Conservation (phyloP, 2,329 filamentous ascomycete species). For the Neurospora sp. region DNA sequence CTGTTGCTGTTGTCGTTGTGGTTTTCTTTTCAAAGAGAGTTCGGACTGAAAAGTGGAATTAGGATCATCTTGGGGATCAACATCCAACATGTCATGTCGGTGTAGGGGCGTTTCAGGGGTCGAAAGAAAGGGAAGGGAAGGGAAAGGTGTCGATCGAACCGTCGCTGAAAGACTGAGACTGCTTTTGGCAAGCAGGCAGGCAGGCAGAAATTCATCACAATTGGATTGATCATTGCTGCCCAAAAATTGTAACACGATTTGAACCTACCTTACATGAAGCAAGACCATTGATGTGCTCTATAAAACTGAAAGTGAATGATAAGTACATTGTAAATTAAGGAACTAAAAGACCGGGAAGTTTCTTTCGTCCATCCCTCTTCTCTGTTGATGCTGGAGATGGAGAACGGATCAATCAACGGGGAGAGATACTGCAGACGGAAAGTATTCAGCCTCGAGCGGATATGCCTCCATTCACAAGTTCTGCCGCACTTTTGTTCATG, state of each 20-base stretch:
- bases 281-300: not conserved
- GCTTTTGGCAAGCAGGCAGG: not conserved
- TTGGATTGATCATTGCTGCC: not conserved
- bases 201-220: not conserved
- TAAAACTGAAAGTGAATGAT: not conserved
- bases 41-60: not conserved
- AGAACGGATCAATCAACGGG: not conserved
- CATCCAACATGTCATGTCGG: not conserved
- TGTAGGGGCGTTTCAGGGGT: not conserved
- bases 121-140: not conserved
- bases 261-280: not conserved
- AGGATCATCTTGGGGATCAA: not conserved
- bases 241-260: not conserved
- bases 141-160: not conserved
- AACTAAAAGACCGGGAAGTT: not conserved
- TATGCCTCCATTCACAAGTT: not conserved
- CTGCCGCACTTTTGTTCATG: not conserved
- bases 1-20: not conserved
- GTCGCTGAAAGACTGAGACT: not conserved
- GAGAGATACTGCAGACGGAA: not conserved
- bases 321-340: not conserved
- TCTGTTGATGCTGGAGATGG: not conserved
- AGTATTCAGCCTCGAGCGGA: not conserved
- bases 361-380: not conserved
- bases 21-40: not conserved